phyloP scores from a whole-genome alignment of 1,284 basidiomycete genomes.

The Tilletia walkeri region DNA sequence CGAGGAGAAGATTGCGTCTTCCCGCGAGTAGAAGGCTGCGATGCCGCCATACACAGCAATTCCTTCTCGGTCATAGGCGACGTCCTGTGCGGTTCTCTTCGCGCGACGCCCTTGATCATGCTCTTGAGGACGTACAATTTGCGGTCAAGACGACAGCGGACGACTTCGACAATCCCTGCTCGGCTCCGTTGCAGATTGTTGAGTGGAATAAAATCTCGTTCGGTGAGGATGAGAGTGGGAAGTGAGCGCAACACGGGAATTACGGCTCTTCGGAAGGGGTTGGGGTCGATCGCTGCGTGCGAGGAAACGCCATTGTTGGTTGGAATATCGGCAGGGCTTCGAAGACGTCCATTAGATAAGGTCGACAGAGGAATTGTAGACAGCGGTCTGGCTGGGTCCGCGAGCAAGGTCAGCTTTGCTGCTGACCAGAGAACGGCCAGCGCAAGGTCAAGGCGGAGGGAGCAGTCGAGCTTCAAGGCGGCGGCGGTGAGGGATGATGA shows the following conservation, averaged over 20 bases:
- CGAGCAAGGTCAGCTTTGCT: constrained; percentile 2
- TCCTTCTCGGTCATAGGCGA: constrained; percentile 16
- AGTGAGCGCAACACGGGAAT: constrained; percentile 18
- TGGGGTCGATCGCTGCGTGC: background rate
- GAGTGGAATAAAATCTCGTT: constrained; percentile 42
- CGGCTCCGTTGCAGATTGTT: constrained; percentile 45
- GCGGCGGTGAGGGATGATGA: background rate
- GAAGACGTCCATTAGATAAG: background rate
- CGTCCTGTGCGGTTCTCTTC: constrained; percentile 29
- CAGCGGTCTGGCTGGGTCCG: background rate
- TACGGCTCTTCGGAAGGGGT: background rate
- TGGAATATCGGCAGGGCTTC: background rate
- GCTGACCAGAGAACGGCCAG: constrained; percentile 8
- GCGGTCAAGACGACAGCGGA: constrained; percentile 47
- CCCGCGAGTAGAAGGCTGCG: background rate
- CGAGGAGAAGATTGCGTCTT: background rate
- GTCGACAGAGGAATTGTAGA: background rate
- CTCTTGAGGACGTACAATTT: constrained; percentile 53
- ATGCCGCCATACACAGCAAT: background rate
- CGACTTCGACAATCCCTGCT: constrained; percentile 47
- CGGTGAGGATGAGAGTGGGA: constrained; percentile 28
- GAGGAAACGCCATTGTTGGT: background rate
- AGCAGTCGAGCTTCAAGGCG: constrained; percentile 3
- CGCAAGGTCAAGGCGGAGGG: background rate
- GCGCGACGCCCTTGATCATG: constrained; percentile 48